Conservation (phyloP, 768 basidiomycete species). For the Lyophyllum decastes region DNA sequence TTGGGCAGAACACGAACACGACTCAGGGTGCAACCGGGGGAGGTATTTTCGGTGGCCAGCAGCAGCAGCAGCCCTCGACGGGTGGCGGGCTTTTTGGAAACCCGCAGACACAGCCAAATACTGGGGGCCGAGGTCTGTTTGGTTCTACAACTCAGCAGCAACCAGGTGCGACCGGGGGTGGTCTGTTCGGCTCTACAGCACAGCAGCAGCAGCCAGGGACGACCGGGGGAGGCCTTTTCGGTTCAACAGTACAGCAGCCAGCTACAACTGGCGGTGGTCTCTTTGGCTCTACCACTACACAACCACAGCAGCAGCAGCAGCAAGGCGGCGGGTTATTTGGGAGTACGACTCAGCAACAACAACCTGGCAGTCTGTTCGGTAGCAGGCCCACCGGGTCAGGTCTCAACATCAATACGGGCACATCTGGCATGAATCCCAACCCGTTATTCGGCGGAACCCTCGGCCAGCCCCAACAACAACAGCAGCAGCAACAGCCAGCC, state of each 20-base stretch:
- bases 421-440: conserved; percentile 26
- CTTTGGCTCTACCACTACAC: conserved; percentile 25
- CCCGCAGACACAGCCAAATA: conserved; percentile 17
- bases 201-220: conserved; percentile 24
- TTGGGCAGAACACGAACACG: conserved; percentile 16
- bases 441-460: conserved; percentile 25
- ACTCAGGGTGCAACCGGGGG: conserved; percentile 14
- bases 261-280: conserved; percentile 21
- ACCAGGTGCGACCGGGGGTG: conserved; percentile 15
- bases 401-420: conserved; percentile 24
- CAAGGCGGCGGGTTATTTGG: conserved; percentile 33
- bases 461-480: conserved; percentile 29
- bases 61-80: conserved; percentile 9
- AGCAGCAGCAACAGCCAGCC: conserved; percentile 27
- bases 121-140: conserved; percentile 27
- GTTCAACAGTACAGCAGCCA: conserved; percentile 18
- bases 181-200: conserved; percentile 22
- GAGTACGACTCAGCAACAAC: conserved; percentile 6
- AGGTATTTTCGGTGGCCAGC: conserved; percentile 16
- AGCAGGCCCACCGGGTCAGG: conserved; percentile 25
- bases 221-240: conserved; percentile 25
- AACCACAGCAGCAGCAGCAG: conserved; percentile 18
- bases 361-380: conserved; percentile 16
- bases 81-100: conserved; percentile 25
- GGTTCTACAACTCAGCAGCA: conserved; percentile 17